Base-by-base conservation (phyloP, 73 alveolate genomes). In the Symbiodinium natans region DNA sequence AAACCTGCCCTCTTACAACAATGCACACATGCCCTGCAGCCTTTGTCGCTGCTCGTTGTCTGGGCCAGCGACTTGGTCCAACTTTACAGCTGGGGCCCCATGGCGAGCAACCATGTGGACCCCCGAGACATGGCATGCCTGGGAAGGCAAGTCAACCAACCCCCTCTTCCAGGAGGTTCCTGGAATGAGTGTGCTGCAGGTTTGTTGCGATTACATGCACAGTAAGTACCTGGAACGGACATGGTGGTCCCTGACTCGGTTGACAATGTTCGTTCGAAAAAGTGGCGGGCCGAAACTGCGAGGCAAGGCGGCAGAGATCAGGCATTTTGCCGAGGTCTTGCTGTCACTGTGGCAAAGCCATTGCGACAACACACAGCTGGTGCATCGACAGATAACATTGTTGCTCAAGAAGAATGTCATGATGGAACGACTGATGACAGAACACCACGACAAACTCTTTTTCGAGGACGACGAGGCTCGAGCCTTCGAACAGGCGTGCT, bases 221-320 rank as follows among this genome's bases (percentile, higher is more conserved):
- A 27, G 34, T 6, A 75, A 75, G 27, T 75, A 75, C n/a, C 46
- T 75, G 41, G 86, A 75, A 0, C 86, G n/a, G 46, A 13, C 21
- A 10, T 6, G 5, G 15, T 75, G 6, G 0, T 75, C 6, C 46
- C 19, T 75, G 3, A 75, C 21, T 6, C 11, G 46, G 10, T 46
- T 75, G 7, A 11, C 43, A 0, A 75, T 75, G 86, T 75, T 75
- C 2, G 8, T 75, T 0, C 43, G 86, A 25, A 13, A 75, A 2
- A 0, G 27, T 25, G 86, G 86, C n/a, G 41, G 54, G 8, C 41
- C 46, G 19, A 56, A 56, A 31, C 75, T 56, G 2, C 77, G 93
- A 29, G 93, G 93, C 2, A 46, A 52, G 2, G 93, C 48, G 27
- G 93, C 93, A 7, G 93, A 84, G 33, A 36, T 84, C 7, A 38